phyloP scores from a whole-genome alignment of 2,329 filamentous ascomycete genomes.

The Trichoderma brevicompactum region DNA sequence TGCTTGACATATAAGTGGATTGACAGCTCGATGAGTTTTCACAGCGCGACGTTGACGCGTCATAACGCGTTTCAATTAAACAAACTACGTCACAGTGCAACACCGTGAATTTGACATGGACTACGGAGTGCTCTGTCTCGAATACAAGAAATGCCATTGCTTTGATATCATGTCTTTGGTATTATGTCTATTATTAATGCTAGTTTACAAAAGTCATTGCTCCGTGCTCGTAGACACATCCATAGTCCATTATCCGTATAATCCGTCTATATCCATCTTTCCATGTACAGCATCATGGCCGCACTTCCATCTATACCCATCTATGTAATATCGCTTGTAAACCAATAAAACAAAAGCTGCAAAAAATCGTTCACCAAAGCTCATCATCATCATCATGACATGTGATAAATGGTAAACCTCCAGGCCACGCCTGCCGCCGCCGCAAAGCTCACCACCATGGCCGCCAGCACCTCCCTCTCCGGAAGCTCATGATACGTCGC shows the following conservation, averaged over 20 bases:
- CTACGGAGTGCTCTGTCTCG: neutral
- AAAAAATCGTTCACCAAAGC: neutral
- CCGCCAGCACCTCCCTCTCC: neutral
- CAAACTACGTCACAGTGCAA: too few relatives aligned
- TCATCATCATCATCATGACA: conserved; percentile 1
- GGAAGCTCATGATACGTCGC: conserved; percentile 9
- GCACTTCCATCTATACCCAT: neutral
- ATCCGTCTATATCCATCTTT: neutral
- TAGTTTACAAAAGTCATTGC: conserved; percentile 4
- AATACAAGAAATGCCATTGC: neutral
- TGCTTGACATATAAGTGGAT: too few relatives aligned
- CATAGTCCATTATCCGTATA: neutral
- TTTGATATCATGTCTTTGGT: neutral
- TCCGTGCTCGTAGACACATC: neutral
- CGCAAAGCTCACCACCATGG: conserved; percentile 9
- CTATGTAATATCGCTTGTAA: too few relatives aligned
- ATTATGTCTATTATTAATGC: neutral
- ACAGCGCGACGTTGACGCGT: too few relatives aligned
- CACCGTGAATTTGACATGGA: neutral
- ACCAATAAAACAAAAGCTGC: too few relatives aligned
- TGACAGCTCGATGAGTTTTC: too few relatives aligned
- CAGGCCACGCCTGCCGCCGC: conserved; percentile 10
- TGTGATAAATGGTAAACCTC: conserved; percentile 20
- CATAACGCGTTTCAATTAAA: too few relatives aligned
- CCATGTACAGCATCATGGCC: neutral